Base-by-base conservation (phyloP, 768 basidiomycete species). In the Boletus vinaceobasis region DNA sequence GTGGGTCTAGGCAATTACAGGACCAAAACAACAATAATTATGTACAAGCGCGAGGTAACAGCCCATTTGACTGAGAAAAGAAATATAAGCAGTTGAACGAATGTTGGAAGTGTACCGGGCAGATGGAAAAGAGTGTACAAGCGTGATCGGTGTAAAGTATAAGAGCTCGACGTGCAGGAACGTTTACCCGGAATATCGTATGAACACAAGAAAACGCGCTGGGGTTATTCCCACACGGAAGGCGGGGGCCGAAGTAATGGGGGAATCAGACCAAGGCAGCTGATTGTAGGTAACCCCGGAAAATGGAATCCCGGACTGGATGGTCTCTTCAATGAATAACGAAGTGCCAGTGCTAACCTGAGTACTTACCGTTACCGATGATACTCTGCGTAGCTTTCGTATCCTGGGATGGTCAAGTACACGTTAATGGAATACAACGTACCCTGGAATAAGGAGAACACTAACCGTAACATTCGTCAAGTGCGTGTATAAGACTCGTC, bases 381-480 rank as follows among this genome's bases (percentile, higher is more conserved):
- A 93, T 89, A 50, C 83, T 79, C 61, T 90, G 89, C 0, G 90
- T 93, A 5, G 90, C 80, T 71, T 87, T 89, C 14, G 90, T 88
- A 69, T 93, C 89, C 87, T 90, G 53, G 23, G 48, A 46, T 13
- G 23, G 32, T 37, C 29, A 59, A 47, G 32, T 21, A 59, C 4
- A 53, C 19, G 33, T 63, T 43, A 58, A 48, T 32, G 17, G 29
- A 23, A 40, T 21, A 38, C 7, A 26, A 40, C 29, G 21, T 26
- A 40, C 33, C 23, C 4, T 15, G 21, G 10, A 38, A 47, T 17
- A 26, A 44, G 26, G 29, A 48, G 43, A 49, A 31, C 61, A 70
- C 78, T 50, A 69, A 90, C 89, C 52, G 89, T 87, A 23, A 88
- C 89, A 60, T 83, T 91, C 8, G 89, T 92, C 64, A 90, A 77